Conservation (phyloP, 805 yeast genomes). For the Scheffersomyces spartinae region DNA sequence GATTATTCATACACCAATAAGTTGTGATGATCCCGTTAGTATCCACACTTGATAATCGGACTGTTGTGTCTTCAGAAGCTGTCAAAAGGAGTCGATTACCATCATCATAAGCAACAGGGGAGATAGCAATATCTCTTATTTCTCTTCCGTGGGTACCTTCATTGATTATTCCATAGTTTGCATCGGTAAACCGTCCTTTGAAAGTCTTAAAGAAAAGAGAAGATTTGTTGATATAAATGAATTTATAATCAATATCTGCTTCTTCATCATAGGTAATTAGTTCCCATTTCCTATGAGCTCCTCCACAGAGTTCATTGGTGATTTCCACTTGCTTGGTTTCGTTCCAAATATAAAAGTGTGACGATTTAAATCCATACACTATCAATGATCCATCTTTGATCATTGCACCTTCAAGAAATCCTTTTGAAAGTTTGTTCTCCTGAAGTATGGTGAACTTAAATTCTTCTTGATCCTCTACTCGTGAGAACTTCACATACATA, state of each 20-base stretch:
- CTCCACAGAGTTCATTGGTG: constrained; percentile 71
- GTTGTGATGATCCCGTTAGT: constrained; percentile 31
- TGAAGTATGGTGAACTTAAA: constrained; percentile 22
- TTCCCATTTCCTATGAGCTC: constrained; percentile 81
- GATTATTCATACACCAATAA: constrained; percentile 60
- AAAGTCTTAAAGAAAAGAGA: constrained; percentile 26
- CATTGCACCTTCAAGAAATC: constrained; percentile 71
- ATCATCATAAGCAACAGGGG: constrained; percentile 14
- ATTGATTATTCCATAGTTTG: constrained; percentile 17
- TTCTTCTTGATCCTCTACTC: constrained; percentile 5
- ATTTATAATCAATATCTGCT: constrained; percentile 21
- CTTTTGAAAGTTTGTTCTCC: constrained; percentile 57
- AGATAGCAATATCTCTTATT: constrained; percentile 61
- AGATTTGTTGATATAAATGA: constrained; percentile 48
- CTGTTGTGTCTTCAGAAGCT: constrained; percentile 83
- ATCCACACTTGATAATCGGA: constrained; percentile 37
- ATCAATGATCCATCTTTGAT: constrained; percentile 35
- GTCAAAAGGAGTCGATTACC: constrained; percentile 42
- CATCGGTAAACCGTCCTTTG: constrained; percentile 8
- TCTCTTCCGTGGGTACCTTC: constrained; percentile 89
- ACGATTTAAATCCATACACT: constrained; percentile 75
- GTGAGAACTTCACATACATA: constrained; percentile 20
- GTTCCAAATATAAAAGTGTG: constrained; percentile 69
- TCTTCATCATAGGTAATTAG: constrained; percentile 15
- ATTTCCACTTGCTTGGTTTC: constrained; percentile 67